phyloP scores from a whole-genome alignment of 371 early-diverging fungal genomes.

The Blakeslea trispora region DNA sequence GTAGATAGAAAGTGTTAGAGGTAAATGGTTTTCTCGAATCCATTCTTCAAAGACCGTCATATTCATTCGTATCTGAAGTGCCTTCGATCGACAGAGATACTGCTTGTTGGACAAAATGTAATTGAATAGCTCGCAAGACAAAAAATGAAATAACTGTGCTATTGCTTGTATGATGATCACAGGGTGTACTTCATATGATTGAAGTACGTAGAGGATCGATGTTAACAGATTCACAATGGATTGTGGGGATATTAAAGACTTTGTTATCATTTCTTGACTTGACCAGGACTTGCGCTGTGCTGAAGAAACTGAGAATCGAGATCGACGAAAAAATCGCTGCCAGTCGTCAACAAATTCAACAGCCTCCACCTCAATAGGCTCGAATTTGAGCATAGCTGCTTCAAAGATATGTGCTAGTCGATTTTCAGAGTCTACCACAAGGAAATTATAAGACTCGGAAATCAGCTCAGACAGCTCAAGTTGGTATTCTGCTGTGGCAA shows the following conservation, averaged over 20 bases:
- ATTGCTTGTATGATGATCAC: conserved; percentile 71
- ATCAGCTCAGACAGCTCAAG: conserved; percentile 71
- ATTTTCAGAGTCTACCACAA: conserved; percentile 63
- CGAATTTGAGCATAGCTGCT: conserved; percentile 73
- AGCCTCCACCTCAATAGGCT: conserved; percentile 69
- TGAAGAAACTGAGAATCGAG: conserved; percentile 4
- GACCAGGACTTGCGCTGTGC: neutral
- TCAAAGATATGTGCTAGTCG: conserved; percentile 69
- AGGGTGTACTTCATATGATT: conserved; percentile 67
- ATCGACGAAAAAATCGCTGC: conserved; percentile 35
- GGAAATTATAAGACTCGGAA: conserved; percentile 68
- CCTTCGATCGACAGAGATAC: conserved; percentile 77
- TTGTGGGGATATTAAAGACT: conserved; percentile 48
- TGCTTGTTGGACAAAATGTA: conserved; percentile 73
- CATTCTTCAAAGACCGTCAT: conserved; percentile 80
- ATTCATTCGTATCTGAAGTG: conserved; percentile 86
- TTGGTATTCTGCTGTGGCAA: conserved; percentile 67
- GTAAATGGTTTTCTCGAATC: conserved; percentile 64
- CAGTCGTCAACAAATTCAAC: conserved; percentile 71
- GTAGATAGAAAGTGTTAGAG: conserved; percentile 38
- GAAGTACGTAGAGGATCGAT: conserved; percentile 60
- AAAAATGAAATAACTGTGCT: conserved; percentile 72
- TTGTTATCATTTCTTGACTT: neutral
- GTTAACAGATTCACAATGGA: conserved; percentile 66
- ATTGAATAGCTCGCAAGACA: conserved; percentile 82